Conservation (phyloP, 495 filamentous ascomycete species). For the Cercophora sp. region DNA sequence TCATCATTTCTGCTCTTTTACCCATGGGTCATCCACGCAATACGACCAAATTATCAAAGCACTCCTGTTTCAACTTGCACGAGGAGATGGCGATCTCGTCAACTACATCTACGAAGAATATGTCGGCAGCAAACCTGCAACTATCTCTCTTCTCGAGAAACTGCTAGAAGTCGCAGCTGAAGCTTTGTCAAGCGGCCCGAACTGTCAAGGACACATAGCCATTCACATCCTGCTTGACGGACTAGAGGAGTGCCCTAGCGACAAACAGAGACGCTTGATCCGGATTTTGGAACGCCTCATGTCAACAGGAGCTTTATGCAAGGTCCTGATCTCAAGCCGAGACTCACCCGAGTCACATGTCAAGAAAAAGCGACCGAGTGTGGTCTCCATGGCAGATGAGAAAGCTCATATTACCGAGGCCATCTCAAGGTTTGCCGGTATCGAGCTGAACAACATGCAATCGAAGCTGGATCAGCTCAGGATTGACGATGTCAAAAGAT, state of each 20-base stretch:
- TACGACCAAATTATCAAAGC: conserved; percentile 30
- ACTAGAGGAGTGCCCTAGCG: conserved; percentile 15
- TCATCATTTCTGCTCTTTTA: conserved; percentile 26
- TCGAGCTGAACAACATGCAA: conserved; percentile 13
- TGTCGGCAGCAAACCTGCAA: conserved; percentile 17
- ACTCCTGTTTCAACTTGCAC: conserved; percentile 25
- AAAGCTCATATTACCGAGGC: conserved; percentile 18
- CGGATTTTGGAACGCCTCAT: conserved; percentile 20
- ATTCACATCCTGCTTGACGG: background rate
- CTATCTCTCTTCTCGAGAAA: conserved; percentile 15
- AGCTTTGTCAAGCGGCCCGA: conserved; percentile 1
- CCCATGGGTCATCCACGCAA: conserved; percentile 22
- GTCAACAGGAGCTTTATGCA: conserved; percentile 13
- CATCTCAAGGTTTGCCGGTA: conserved; percentile 19
- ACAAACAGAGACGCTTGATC: conserved; percentile 23
- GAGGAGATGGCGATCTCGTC: conserved; percentile 17
- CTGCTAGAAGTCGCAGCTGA: conserved; percentile 16
- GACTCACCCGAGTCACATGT: conserved; percentile 2
- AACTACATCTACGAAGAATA: conserved; percentile 23
- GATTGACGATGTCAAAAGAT: conserved; percentile 13
- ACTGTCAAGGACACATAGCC: background rate
- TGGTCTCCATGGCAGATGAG: conserved; percentile 28
- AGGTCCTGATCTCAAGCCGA: conserved; percentile 25
- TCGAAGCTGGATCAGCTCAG: conserved; percentile 19
- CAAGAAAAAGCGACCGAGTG: conserved; percentile 10